phyloP scores from a whole-genome alignment of 192 early-diverging fungal species.

The Podila epigama region DNA sequence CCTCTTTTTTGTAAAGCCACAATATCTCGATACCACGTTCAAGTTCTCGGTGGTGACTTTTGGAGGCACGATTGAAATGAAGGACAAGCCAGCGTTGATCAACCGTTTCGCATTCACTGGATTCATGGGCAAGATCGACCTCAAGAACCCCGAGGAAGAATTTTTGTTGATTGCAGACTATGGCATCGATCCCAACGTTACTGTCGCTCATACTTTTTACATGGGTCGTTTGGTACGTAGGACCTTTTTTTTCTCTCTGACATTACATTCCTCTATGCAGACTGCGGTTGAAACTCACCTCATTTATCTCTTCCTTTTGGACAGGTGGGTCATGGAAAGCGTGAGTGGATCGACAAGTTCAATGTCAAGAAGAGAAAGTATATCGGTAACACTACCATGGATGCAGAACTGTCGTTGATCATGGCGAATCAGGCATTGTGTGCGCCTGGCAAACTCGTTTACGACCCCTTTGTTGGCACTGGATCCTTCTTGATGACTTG shows the following conservation, averaged over 20 bases:
- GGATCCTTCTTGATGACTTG: conserved; percentile 93
- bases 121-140: conserved; percentile 82
- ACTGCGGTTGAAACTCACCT: neutral
- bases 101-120: conserved; percentile 86
- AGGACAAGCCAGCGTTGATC: conserved; percentile 82
- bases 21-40: conserved; percentile 68
- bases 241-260: neutral
- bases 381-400: conserved; percentile 97
- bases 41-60: conserved; percentile 81
- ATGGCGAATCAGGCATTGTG: conserved; percentile 96
- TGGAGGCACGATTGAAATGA: conserved; percentile 72
- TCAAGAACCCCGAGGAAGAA: conserved; percentile 79
- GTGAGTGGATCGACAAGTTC: conserved; percentile 79
- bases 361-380: conserved; percentile 96
- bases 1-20: conserved; percentile 34
- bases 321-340: conserved; percentile 74
- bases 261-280: neutral
- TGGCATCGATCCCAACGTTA: conserved; percentile 55
- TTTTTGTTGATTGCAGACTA: conserved; percentile 86
- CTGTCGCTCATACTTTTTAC: conserved; percentile 59
- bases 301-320: neutral
- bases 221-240: conserved; percentile 70
- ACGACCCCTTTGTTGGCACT: conserved; percentile 98
- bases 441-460: conserved; percentile 75
- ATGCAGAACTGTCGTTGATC: conserved; percentile 94